These are phyloP conservation scores for Pichia ethanolica DNA, from an alignment of 805 yeast genomes.

Conservation along the genomic window DNA sequence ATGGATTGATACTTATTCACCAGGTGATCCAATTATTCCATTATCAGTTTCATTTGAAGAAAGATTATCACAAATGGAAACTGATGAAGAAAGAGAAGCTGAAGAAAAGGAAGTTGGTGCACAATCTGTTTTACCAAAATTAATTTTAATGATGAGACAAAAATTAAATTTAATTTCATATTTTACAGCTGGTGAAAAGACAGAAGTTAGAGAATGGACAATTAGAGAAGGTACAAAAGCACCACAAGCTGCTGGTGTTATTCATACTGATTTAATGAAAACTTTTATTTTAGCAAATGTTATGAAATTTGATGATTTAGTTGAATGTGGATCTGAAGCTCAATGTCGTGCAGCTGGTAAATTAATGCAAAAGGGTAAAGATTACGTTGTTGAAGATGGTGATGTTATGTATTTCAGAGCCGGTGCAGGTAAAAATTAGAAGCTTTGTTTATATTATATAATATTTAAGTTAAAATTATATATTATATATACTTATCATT, in stretches of 20 bases:
- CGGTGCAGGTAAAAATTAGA: conserved; percentile 48
- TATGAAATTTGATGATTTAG: conserved; percentile 56
- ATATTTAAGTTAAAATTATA: no score
- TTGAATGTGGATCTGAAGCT: conserved; percentile 43
- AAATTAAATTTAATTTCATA: conserved; percentile 68
- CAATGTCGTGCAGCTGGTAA: conserved; percentile 51
- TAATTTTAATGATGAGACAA: conserved; percentile 59
- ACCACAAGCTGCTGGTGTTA: conserved; percentile 85
- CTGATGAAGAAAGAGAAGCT: conserved; percentile 40
- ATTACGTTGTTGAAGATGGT: conserved; percentile 75
- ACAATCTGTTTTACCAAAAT: conserved; percentile 50
- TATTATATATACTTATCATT: no score
- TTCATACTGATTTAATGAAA: conserved; percentile 76
- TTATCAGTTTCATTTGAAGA: conserved; percentile 90
- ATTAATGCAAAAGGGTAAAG: conserved; percentile 64
- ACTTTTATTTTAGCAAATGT: conserved; percentile 78
- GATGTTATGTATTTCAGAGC: conserved; percentile 73
- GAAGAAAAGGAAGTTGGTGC: conserved; percentile 32
- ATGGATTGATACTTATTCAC: conserved; percentile 65
- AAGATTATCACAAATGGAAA: conserved; percentile 78
- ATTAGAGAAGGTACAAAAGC: conserved; percentile 68
- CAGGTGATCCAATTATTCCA: conserved; percentile 82
- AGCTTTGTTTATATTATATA: no score
- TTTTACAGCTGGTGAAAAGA: conserved; percentile 76
- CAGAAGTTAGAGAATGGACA: conserved; percentile 86